These are phyloP conservation scores for Cladophialophora chaetospira DNA, from an alignment of 2,329 filamentous ascomycete genomes.

Conservation along the genomic window DNA sequence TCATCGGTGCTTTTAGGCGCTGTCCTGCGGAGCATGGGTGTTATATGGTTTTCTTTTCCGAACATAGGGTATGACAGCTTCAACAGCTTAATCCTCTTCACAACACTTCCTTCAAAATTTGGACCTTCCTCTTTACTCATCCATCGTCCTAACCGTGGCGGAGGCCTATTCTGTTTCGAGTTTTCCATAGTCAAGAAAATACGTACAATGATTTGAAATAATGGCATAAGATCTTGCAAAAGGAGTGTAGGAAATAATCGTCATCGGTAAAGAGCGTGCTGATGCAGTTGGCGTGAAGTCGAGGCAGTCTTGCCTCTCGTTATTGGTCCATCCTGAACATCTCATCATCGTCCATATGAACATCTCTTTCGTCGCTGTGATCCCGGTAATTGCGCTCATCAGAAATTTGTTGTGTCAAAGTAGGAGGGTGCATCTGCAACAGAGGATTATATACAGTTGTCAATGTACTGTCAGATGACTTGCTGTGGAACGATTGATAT, in stretches of 20 bases:
- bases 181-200: slow-evolving; percentile 13
- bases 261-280: slow-evolving; percentile 10
- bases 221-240: slow-evolving; percentile 17
- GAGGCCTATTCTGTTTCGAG: slow-evolving; percentile 26
- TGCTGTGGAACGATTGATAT: slow-evolving; percentile 38
- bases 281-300: background rate
- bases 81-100: background rate
- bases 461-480: slow-evolving; percentile 36
- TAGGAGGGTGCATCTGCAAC: slow-evolving; percentile 46
- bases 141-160: too few relatives aligned
- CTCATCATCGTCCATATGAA: slow-evolving; percentile 74
- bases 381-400: slow-evolving; percentile 66
- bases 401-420: slow-evolving; percentile 50
- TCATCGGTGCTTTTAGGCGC: slow-evolving; percentile 35
- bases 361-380: slow-evolving; percentile 65
- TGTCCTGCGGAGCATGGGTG: slow-evolving; percentile 31
- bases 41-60: slow-evolving; percentile 17
- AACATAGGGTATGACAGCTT: slow-evolving; percentile 14
- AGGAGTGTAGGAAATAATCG: slow-evolving; percentile 17
- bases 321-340: slow-evolving; percentile 98
- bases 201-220: slow-evolving; percentile 17
- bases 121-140: background rate
- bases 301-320: slow-evolving; percentile 32
- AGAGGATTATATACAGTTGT: slow-evolving; percentile 46
- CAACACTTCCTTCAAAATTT: background rate